Conservation (phyloP, 305 asterid species). For the Coffea humblotiana region DNA sequence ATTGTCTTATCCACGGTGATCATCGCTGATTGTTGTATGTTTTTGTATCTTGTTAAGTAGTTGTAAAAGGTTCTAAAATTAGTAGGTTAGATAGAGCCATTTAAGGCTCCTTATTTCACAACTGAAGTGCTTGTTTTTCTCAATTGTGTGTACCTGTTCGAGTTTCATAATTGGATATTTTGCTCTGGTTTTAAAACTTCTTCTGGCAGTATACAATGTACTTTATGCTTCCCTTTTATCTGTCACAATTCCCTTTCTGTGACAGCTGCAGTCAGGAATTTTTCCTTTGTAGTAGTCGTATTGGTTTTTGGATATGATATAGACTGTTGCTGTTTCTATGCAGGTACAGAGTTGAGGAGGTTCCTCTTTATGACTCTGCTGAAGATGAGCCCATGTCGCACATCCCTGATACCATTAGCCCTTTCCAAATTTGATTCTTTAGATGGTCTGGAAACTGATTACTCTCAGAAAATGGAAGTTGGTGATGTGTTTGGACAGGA, state of each 20-base stretch:
- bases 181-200: neutral
- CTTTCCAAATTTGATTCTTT: conserved; percentile 33
- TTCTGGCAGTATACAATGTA: neutral
- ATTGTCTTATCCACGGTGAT: neutral
- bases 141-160: no score
- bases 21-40: neutral
- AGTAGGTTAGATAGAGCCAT: neutral
- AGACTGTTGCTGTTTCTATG: neutral
- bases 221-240: neutral
- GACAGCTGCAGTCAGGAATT: neutral
- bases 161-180: neutral
- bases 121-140: neutral
- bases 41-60: neutral
- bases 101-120: neutral
- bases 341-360: conserved; percentile 84
- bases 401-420: conserved; percentile 30
- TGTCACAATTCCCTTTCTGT: neutral
- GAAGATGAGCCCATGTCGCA: conserved; percentile 73
- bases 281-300: neutral
- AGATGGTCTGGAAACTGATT: conserved; percentile 25
- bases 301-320: neutral
- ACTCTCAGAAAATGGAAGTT: conserved; percentile 31
- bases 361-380: conserved; percentile 93
- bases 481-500: conserved; percentile 29
- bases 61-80: neutral